A percentile compares a stretch with the other conserved stretches of the same genome.
Conservation (phyloP, 108 stramenopile species). For the Skeletonema tropicum region DNA sequence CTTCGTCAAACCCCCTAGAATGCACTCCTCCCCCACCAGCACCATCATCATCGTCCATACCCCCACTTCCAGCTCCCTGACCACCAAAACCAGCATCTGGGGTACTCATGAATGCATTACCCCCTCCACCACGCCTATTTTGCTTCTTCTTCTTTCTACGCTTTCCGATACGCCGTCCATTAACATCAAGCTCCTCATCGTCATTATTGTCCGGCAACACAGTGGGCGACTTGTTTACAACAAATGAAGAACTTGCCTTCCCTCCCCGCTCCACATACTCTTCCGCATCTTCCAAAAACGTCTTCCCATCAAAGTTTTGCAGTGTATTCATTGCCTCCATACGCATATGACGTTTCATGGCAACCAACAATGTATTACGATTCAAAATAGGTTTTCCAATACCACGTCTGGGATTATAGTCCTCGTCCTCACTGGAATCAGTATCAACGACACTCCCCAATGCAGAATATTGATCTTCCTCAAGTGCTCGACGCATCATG, state of each 20-base stretch:
- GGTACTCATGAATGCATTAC: constrained; percentile 1
- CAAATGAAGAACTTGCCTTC: constrained; percentile 4
- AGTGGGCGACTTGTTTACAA: background rate
- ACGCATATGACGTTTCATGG: constrained; percentile 33
- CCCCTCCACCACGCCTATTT: constrained; percentile 23
- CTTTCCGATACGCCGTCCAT: constrained; percentile 41
- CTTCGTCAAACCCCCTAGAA: constrained; percentile 36
- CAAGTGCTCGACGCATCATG: constrained; percentile 83
- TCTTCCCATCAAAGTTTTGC: constrained; percentile 29
- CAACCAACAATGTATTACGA: constrained; percentile 31
- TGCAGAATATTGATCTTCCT: constrained; percentile 87
- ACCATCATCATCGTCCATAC: constrained; percentile 24
- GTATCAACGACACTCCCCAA: constrained; percentile 70
- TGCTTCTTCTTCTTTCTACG: constrained; percentile 45
- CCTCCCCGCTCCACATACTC: constrained; percentile 28
- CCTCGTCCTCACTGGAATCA: constrained; percentile 40
- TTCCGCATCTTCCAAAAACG: constrained; percentile 51
- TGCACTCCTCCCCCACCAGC: constrained; percentile 27
- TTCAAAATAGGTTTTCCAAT: constrained; percentile 59
- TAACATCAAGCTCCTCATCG: constrained; percentile 29
- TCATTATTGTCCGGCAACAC: constrained; percentile 3
- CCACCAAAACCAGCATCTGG: constrained; percentile 26
- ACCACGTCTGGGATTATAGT: background rate
- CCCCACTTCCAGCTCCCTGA: constrained; percentile 35
- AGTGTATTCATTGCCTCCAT: constrained; percentile 41